phyloP scores from a whole-genome alignment of 768 basidiomycete genomes.

The Trametopsis cervina region DNA sequence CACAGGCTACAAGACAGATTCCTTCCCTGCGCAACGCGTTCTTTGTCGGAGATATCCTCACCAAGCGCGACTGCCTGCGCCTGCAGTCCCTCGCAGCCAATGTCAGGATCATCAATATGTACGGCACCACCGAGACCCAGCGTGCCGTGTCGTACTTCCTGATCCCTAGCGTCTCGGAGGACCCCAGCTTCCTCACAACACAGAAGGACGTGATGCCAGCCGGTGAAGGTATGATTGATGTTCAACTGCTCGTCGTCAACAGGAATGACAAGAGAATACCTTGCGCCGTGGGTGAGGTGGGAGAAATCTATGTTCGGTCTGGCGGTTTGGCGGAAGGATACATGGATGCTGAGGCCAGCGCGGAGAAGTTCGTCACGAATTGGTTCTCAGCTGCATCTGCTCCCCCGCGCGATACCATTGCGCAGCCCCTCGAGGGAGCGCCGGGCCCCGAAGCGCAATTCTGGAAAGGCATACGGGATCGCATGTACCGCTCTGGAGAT shows the following conservation, averaged over 20 bases:
- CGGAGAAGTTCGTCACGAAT: constrained; percentile 89
- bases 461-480: constrained; percentile 94
- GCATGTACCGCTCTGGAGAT: constrained; percentile 98
- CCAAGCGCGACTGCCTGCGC: constrained; percentile 94
- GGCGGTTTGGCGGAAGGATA: constrained; percentile 96
- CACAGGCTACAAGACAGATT: constrained; percentile 76
- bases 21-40: constrained; percentile 86
- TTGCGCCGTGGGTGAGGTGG: constrained; percentile 93
- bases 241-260: constrained; percentile 95
- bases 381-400: constrained; percentile 65
- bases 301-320: constrained; percentile 96
- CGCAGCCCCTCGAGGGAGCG: constrained; percentile 42
- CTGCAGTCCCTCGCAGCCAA: constrained; percentile 90
- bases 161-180: constrained; percentile 76
- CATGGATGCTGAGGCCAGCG: constrained; percentile 71
- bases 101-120: constrained; percentile 98
- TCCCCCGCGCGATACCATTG: constrained; percentile 64
- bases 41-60: constrained; percentile 98
- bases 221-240: constrained; percentile 95
- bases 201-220: constrained; percentile 99
- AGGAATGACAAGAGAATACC: constrained; percentile 75
- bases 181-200: constrained; percentile 85
- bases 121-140: constrained; percentile 98
- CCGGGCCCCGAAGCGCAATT: constrained; percentile 68
- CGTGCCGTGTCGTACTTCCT: constrained; percentile 97